These are phyloP conservation scores for Candida pseudocylindracea DNA, from an alignment of 1,139 yeast species.

Conservation along the genomic window DNA sequence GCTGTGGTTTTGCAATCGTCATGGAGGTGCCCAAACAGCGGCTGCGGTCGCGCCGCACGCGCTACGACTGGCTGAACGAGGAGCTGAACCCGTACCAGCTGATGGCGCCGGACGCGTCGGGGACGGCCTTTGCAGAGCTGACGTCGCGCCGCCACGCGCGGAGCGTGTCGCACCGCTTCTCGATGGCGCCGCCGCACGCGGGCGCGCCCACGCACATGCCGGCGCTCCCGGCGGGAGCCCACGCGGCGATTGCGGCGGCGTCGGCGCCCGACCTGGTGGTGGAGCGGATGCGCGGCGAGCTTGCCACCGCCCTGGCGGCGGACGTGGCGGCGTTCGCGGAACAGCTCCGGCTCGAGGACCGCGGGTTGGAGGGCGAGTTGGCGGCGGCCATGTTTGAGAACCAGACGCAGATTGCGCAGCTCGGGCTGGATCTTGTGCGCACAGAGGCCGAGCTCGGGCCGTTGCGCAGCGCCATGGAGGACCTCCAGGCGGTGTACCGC, in stretches of 20 bases:
- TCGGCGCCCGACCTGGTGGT: not conserved
- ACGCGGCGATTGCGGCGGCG: not conserved
- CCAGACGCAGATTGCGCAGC: conserved; percentile 46
- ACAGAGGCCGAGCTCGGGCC: conserved; percentile 44
- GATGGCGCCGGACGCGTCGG: too few species aligned
- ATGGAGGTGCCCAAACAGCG: too few species aligned
- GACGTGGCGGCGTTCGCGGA: conserved; percentile 56
- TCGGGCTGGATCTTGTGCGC: conserved; percentile 38
- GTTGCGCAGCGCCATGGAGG: conserved; percentile 37
- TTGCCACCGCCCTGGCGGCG: conserved; percentile 5
- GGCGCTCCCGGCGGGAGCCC: too few species aligned
- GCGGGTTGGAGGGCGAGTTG: conserved; percentile 36
- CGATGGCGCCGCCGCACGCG: too few species aligned
- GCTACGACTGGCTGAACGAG: too few species aligned
- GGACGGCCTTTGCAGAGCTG: too few species aligned
- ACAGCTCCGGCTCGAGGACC: conserved; percentile 27
- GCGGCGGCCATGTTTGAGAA: conserved; percentile 46
- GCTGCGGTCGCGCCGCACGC: too few species aligned
- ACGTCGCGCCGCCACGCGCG: too few species aligned
- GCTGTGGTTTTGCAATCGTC: too few species aligned
- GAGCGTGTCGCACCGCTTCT: too few species aligned
- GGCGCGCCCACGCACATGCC: too few species aligned
- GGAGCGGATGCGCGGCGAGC: not conserved
- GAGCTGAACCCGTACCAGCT: too few species aligned
- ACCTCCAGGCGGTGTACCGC: conserved; percentile 35